Evolutionary conservation across 202 grass and related monocot species (phyloP).

Genomic region (Alloteropsis angusta): DNA sequence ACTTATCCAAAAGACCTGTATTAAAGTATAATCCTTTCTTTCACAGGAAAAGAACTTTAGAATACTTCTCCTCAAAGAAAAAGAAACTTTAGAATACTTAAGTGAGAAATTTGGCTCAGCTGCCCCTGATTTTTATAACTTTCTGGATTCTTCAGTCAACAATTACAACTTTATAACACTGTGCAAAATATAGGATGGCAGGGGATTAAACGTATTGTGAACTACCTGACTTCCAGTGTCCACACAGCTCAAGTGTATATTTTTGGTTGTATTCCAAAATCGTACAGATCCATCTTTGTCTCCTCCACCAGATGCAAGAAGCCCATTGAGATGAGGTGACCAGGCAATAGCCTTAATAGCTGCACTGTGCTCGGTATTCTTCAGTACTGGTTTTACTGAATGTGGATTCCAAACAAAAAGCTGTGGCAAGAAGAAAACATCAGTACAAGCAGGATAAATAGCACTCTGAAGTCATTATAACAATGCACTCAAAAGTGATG

Average conservation of each 20-base stretch:
- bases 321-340: constrained; percentile 87
- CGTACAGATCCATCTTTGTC: constrained; percentile 81
- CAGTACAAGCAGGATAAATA: neutral
- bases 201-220: neutral
- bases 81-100: neutral
- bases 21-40: neutral
- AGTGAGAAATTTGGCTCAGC: neutral
- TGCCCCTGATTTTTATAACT: neutral
- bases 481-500: neutral
- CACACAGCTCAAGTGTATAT: constrained; percentile 63
- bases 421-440: constrained; percentile 28
- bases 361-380: constrained; percentile 87
- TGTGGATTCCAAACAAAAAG: constrained; percentile 97
- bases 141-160: neutral
- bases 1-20: neutral
- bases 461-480: neutral
- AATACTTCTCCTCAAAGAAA: neutral
- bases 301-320: constrained; percentile 93
- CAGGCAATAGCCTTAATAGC: constrained; percentile 99
- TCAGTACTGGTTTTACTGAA: constrained; percentile 64
- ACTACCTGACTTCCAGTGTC: constrained; percentile 96
- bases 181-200: neutral
- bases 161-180: neutral
- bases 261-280: constrained; percentile 88
- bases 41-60: neutral